A percentile compares a stretch with the other conserved stretches of the same genome.
These are phyloP conservation scores for Penicillium verrucosum DNA, from an alignment of 2,329 filamentous ascomycete species.

Conservation along the genomic window DNA sequence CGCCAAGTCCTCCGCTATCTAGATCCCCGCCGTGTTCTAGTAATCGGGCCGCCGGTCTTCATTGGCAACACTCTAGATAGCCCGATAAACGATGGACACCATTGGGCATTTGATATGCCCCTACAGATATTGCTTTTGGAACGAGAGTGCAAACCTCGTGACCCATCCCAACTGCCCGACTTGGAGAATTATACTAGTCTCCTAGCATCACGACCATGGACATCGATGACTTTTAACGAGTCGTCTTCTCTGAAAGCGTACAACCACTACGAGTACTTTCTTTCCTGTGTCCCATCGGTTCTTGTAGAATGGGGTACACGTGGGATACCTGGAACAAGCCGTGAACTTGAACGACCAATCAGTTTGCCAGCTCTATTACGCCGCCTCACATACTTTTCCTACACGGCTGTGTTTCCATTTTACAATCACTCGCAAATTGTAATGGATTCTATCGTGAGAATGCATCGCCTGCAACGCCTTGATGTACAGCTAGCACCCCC, in stretches of 20 bases:
- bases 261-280: conserved; percentile 68
- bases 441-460: conserved; percentile 44
- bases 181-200: conserved; percentile 38
- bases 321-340: not conserved
- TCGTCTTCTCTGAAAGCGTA: conserved; percentile 71
- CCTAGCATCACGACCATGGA: conserved; percentile 53
- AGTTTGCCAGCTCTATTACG: conserved; percentile 46
- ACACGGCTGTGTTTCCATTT: conserved; percentile 67
- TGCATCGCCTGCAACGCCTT: conserved; percentile 53
- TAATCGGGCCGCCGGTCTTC: conserved; percentile 61
- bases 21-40: conserved; percentile 53
- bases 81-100: conserved; percentile 55
- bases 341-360: not conserved
- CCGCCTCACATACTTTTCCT: conserved; percentile 46
- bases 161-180: conserved; percentile 28
- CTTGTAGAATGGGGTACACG: conserved; percentile 46
- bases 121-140: conserved; percentile 58
- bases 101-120: conserved; percentile 62
- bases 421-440: conserved; percentile 55
- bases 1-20: conserved; percentile 53
- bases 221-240: conserved; percentile 59
- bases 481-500: conserved; percentile 53
- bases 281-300: conserved; percentile 61
- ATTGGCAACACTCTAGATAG: conserved; percentile 61
- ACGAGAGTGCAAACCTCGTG: conserved; percentile 14